phyloP scores from a whole-genome alignment of 2,329 filamentous ascomycete species.

The Alternaria hordeiaustralica region DNA sequence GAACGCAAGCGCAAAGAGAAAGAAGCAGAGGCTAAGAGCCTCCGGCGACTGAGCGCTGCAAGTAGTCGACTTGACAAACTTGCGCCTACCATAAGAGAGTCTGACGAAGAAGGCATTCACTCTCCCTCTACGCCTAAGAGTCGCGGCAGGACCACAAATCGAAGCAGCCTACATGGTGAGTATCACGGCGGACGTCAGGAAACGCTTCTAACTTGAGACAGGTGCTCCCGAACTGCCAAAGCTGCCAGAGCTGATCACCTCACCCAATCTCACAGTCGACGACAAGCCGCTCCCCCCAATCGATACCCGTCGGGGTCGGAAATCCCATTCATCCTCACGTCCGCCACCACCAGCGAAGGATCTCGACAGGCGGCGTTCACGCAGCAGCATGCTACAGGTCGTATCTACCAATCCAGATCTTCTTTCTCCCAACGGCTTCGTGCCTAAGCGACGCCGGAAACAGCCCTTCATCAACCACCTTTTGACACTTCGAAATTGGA shows the following conservation, averaged over 20 bases:
- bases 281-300: slow-evolving; percentile 69
- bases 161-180: slow-evolving; percentile 61
- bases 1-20: slow-evolving; percentile 85
- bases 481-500: slow-evolving; percentile 73
- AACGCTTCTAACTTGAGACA: slow-evolving; percentile 50
- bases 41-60: slow-evolving; percentile 84
- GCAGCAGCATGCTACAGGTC: slow-evolving; percentile 85
- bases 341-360: slow-evolving; percentile 89
- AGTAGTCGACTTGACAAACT: slow-evolving; percentile 85
- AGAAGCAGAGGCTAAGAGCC: slow-evolving; percentile 79
- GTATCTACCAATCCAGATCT: slow-evolving; percentile 74
- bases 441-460: slow-evolving; percentile 63
- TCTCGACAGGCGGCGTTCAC: slow-evolving; percentile 67
- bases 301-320: slow-evolving; percentile 79
- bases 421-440: slow-evolving; percentile 62
- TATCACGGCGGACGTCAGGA: slow-evolving; percentile 2
- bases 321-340: slow-evolving; percentile 77
- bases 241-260: slow-evolving; percentile 67
- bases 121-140: slow-evolving; percentile 66
- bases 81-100: slow-evolving; percentile 76
- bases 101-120: slow-evolving; percentile 74
- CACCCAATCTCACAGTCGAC: slow-evolving; percentile 49
- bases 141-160: slow-evolving; percentile 78
- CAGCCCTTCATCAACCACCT: slow-evolving; percentile 71
- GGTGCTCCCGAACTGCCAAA: slow-evolving; percentile 73